Conservation (phyloP, 78 protist genomes). For the Parvularia atlantis region DNA sequence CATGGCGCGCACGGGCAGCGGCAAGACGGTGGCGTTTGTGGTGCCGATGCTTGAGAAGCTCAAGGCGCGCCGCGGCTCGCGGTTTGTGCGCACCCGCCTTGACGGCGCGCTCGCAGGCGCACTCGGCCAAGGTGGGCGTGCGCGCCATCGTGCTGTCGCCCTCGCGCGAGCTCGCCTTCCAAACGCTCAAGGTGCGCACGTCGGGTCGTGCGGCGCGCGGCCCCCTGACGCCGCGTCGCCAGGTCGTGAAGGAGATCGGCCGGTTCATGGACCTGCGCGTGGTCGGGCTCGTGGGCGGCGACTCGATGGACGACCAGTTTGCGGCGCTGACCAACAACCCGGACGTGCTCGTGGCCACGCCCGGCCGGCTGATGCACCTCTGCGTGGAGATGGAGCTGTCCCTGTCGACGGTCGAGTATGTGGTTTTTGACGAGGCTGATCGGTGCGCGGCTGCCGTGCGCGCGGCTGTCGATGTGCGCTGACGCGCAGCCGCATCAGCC, state of each 20-base stretch:
- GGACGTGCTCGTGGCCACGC: slow-evolving; percentile 95
- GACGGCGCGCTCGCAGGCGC: neutral
- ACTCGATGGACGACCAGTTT: slow-evolving; percentile 78
- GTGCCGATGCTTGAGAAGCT: slow-evolving; percentile 79
- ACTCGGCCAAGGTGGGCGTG: slow-evolving; percentile 57
- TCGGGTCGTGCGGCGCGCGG: too few species aligned
- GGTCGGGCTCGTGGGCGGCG: slow-evolving; percentile 91
- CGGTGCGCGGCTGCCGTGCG: too few species aligned
- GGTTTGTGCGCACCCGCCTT: too few species aligned
- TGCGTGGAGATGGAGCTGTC: slow-evolving; percentile 64
- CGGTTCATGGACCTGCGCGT: slow-evolving; percentile 48
- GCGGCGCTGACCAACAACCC: slow-evolving; percentile 72
- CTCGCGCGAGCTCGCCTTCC: slow-evolving; percentile 98
- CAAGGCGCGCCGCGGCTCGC: too few species aligned
- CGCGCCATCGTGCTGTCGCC: slow-evolving; percentile 91
- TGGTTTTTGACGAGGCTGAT: slow-evolving; percentile 98
- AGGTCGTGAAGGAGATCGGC: slow-evolving; percentile 45
- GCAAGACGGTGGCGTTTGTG: slow-evolving; percentile 96
- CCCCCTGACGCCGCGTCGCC: too few species aligned
- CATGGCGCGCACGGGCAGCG: slow-evolving; percentile 99
- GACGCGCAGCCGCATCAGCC: slow-evolving; percentile 8
- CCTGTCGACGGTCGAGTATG: slow-evolving; percentile 46
- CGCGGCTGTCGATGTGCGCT: neutral
- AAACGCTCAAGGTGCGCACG: slow-evolving; percentile 65
- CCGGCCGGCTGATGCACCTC: slow-evolving; percentile 93